Evolutionary conservation across 305 asterid species (phyloP).

Genomic region (Fraxinus latifolia): DNA sequence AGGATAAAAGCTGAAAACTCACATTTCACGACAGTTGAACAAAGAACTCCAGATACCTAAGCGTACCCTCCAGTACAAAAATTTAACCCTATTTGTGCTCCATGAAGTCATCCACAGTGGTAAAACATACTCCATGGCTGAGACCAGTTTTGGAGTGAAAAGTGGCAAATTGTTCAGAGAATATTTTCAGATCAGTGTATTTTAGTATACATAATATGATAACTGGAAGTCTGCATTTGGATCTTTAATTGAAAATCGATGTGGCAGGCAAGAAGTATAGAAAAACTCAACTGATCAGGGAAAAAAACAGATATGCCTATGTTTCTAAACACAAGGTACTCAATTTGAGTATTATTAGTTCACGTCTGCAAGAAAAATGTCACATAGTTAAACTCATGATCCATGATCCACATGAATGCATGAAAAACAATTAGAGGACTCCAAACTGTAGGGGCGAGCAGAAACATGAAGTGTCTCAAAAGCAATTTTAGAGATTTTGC

Average conservation of each 20-base stretch:
- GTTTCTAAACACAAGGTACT: conserved; percentile 10
- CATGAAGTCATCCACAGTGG: conserved; percentile 74
- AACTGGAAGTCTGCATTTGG: conserved; percentile 2
- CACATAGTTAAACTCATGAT: background rate
- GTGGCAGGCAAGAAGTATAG: background rate
- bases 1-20: conserved; percentile 42
- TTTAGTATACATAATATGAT: background rate
- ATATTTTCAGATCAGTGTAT: conserved; percentile 21
- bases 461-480: background rate
- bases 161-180: conserved; percentile 41
- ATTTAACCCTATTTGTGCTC: conserved; percentile 38
- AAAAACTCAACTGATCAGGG: background rate
- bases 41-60: conserved; percentile 74
- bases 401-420: background rate
- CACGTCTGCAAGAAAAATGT: background rate
- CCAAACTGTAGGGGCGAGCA: conserved; percentile 8
- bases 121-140: conserved; percentile 71
- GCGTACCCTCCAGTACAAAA: conserved; percentile 45
- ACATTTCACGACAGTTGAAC: conserved; percentile 56
- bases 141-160: conserved; percentile 72
- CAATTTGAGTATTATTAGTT: background rate
- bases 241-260: background rate
- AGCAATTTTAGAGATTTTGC: background rate
- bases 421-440: background rate
- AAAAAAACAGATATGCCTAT: background rate